Base-by-base conservation (phyloP, 345 rosid genomes). In the Kandelia obovata region DNA sequence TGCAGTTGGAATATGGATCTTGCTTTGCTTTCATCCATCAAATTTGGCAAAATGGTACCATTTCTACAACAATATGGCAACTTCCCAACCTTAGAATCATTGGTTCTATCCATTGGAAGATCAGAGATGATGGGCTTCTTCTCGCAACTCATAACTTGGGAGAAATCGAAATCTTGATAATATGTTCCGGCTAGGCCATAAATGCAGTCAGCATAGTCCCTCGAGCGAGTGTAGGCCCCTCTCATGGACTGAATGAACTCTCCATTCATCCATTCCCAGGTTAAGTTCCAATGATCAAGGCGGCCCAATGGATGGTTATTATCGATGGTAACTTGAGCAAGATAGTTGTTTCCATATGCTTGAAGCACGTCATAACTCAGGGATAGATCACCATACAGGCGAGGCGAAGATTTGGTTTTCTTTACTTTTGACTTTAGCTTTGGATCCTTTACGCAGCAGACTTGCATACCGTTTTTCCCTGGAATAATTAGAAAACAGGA, bases 201-300 rank as follows among this genome's bases (percentile, higher is more conserved):
- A 59, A 95, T 39, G 59, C 99, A 95, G 6, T 65, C 82, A 1
- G 92, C 71, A 26, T 52, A 62, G 81, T 90, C 89, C 49, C 58
- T 82, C 58, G n/a, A 62, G 75, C 77, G 78, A 68, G 93, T 86
- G 77, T 77, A 95, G 70, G 96, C 99, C 57, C 99, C 99, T 70
- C 86, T 70, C 93, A 95, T 92, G 16, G 85, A 60, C 80, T 73
- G 55, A 66, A 92, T 90, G 80, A 95, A 90, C 83, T 95, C 99
- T 34, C 89, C 92, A 58, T 92, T 76, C 83, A 67, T 86, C 98
- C 99, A 95, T 73, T 92, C 96, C 96, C 96, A 95, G 1, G 97
- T 92, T 23, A 95, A 43, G 79, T 95, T 92, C 99, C 99, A 95
- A 60, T 82, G 88, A 71, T 95, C 98, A 19, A 95, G 89, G 7